Conservation (phyloP, 2,329 filamentous ascomycete genomes). For the Endothia cerciana region DNA sequence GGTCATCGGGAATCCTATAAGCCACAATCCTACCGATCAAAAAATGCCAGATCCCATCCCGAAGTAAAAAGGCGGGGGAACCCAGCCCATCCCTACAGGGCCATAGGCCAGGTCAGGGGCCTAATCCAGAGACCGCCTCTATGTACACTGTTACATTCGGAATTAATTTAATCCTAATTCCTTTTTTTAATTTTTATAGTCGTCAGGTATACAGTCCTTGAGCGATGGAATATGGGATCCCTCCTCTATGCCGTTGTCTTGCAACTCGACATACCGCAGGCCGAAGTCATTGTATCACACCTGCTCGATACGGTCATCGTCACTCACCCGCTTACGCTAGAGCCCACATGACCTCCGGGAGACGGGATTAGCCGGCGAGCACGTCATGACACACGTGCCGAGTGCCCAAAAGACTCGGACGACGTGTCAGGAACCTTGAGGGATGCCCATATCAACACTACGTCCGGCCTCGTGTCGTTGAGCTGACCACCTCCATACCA, state of each 20-base stretch:
- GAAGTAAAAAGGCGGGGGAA: slow-evolving; percentile 8
- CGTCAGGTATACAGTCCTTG: not conserved
- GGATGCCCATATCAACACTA: not conserved
- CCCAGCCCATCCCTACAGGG: slow-evolving; percentile 3
- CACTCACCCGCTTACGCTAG: not conserved
- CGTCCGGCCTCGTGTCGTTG: not conserved
- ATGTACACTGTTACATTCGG: slow-evolving; percentile 4
- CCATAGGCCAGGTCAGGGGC: slow-evolving; percentile 2
- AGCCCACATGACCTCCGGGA: slow-evolving; percentile 12
- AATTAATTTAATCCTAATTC: too few species aligned
- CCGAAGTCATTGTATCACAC: not conserved
- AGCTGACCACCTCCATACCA: not conserved
- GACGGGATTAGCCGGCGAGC: not conserved
- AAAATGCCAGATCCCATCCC: slow-evolving; percentile 11
- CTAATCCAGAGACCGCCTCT: not conserved
- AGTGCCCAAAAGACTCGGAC: not conserved
- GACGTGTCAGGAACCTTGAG: not conserved
- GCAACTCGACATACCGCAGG: not conserved
- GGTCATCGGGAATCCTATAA: slow-evolving; percentile 14
- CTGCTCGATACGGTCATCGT: not conserved
- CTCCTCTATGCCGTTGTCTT: not conserved
- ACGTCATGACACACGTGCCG: not conserved
- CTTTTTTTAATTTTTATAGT: not conserved
- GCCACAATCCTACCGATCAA: slow-evolving; percentile 15
- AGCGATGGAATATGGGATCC: not conserved